A percentile compares a stretch with the other conserved stretches of the same genome.
Conservation (phyloP, 2,329 filamentous ascomycete species). For the Venturia oleaginea region DNA sequence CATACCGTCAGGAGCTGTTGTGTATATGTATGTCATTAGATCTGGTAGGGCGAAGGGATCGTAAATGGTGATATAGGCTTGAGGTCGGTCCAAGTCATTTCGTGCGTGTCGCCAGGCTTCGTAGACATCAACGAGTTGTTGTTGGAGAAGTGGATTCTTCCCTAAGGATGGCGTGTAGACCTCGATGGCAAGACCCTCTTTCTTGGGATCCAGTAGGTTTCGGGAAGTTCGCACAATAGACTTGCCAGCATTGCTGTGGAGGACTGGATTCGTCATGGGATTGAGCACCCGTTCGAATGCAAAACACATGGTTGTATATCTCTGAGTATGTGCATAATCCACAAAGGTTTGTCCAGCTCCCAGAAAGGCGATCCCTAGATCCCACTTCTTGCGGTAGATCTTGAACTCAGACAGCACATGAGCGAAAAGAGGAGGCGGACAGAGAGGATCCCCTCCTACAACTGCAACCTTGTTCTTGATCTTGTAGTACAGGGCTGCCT, state of each 20-base stretch:
- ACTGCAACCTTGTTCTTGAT: constrained; percentile 29
- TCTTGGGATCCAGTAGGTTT: constrained; percentile 28
- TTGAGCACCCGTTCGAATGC: constrained; percentile 33
- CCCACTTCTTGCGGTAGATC: constrained; percentile 23
- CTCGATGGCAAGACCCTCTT: constrained; percentile 27
- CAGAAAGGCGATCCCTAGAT: constrained; percentile 29
- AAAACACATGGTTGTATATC: constrained; percentile 31
- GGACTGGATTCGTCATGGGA: constrained; percentile 30
- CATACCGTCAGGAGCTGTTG: constrained; percentile 21
- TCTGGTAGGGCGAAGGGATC: constrained; percentile 30
- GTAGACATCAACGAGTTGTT: constrained; percentile 28
- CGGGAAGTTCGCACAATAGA: constrained; percentile 29
- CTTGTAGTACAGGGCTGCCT: constrained; percentile 32
- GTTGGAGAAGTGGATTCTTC: constrained; percentile 24
- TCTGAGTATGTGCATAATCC: constrained; percentile 21
- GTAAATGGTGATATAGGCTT: constrained; percentile 35
- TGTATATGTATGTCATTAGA: constrained; percentile 35
- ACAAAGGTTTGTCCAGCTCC: constrained; percentile 29
- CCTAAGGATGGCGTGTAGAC: constrained; percentile 28
- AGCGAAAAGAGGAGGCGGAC: constrained; percentile 20
- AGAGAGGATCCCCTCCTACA: constrained; percentile 33
- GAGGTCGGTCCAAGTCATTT: constrained; percentile 23
- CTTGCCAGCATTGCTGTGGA: constrained; percentile 28
- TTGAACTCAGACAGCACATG: constrained; percentile 29
- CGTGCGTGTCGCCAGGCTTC: constrained; percentile 30